A percentile compares a stretch with the other conserved stretches of the same genome.
Evolutionary conservation across 345 rosid species (phyloP).

Genomic region (Erysimum cheiranthoides): DNA sequence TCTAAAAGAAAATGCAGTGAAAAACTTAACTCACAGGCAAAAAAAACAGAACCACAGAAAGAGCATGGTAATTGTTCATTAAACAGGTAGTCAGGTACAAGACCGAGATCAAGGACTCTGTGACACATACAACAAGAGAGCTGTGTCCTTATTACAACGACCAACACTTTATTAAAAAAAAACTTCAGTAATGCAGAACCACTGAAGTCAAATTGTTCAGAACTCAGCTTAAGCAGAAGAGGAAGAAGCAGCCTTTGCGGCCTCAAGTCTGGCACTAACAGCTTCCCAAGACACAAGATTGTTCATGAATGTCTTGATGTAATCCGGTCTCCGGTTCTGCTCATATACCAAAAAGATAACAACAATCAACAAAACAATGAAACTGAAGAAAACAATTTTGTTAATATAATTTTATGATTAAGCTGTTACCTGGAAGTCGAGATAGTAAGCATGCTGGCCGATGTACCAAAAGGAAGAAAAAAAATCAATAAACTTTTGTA

Average conservation of each 20-base stretch:
- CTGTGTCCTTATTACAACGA: slow-evolving; percentile 22
- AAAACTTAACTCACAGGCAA: background rate
- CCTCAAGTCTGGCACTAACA: slow-evolving; percentile 71
- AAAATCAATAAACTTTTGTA: background rate
- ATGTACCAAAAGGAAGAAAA: slow-evolving; percentile 6
- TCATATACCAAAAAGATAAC: slow-evolving; percentile 6
- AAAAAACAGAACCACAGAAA: background rate
- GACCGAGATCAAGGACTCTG: background rate
- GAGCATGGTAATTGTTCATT: background rate
- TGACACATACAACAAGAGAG: slow-evolving; percentile 27
- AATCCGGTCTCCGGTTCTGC: slow-evolving; percentile 78
- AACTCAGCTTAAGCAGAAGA: slow-evolving; percentile 52
- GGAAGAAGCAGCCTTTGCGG: slow-evolving; percentile 59
- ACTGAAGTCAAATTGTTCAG: slow-evolving; percentile 22
- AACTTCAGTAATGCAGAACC: slow-evolving; percentile 50
- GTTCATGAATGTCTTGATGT: slow-evolving; percentile 74
- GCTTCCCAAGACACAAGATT: slow-evolving; percentile 93
- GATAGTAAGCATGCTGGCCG: slow-evolving; percentile 90
- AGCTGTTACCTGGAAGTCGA: slow-evolving; percentile 80
- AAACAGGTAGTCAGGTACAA: background rate
- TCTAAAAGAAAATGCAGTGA: background rate
- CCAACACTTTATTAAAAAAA: slow-evolving; percentile 41
- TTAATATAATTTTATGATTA: background rate
- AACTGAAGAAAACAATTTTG: background rate
- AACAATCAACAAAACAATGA: slow-evolving; percentile 22